These are phyloP conservation scores for Chalciporus chontae DNA, from an alignment of 768 basidiomycete species.

Conservation along the genomic window DNA sequence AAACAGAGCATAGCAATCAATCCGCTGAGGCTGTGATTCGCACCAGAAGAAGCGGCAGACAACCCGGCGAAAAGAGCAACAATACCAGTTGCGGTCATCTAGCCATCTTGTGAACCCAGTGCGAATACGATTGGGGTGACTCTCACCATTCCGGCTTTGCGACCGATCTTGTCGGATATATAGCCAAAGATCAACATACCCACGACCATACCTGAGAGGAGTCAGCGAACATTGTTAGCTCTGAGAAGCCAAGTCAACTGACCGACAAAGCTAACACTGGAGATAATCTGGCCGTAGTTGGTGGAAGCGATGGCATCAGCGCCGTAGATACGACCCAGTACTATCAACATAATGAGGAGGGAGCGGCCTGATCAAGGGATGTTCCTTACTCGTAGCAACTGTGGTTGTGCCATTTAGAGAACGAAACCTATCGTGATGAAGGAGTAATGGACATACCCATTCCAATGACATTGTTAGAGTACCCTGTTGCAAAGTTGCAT, in stretches of 20 bases:
- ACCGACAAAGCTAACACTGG: conserved; percentile 77
- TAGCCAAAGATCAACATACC: conserved; percentile 84
- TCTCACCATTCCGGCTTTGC: conserved; percentile 83
- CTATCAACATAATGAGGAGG: conserved; percentile 32
- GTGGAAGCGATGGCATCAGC: conserved; percentile 43
- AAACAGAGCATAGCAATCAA: conserved; percentile 75
- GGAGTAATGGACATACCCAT: conserved; percentile 46
- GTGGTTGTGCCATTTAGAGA: conserved; percentile 4
- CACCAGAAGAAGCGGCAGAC: conserved; percentile 80
- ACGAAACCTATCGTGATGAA: not conserved
- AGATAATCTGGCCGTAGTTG: conserved; percentile 62
- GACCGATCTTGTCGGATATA: conserved; percentile 81
- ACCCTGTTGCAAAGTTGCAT: conserved; percentile 44
- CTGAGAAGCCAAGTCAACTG: conserved; percentile 61
- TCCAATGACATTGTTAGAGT: conserved; percentile 79
- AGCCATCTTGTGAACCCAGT: conserved; percentile 11
- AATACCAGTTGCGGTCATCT: conserved; percentile 82
- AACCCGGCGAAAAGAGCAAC: conserved; percentile 82
- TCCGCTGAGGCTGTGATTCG: conserved; percentile 64
- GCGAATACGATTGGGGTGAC: not conserved
- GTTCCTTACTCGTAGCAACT: conserved; percentile 66
- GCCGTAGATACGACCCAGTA: conserved; percentile 72
- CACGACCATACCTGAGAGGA: conserved; percentile 71
- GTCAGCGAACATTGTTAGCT: conserved; percentile 66
- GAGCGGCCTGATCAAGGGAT: not conserved